Percentiles rank a stretch among this genome's conserved stretches.
phyloP scores from a whole-genome alignment of 805 yeast genomes.

The Barnettozyma siamensis region DNA sequence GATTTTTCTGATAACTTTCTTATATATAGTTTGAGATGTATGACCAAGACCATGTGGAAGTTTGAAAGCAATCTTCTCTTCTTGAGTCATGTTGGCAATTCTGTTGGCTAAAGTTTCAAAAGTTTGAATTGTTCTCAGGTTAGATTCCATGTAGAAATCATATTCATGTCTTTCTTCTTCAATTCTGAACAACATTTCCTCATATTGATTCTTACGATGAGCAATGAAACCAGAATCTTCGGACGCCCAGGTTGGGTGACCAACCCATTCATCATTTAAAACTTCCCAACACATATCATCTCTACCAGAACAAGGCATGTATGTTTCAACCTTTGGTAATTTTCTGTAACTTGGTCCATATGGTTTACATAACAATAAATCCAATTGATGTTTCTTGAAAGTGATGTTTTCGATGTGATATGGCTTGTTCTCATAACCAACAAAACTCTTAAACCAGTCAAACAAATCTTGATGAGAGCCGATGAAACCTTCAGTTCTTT shows the following conservation, averaged over 20 bases:
- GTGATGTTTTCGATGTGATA: constrained; percentile 79
- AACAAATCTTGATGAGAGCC: constrained; percentile 76
- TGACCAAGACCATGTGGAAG: constrained; percentile 93
- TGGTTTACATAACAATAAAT: constrained; percentile 84
- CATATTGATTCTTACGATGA: constrained; percentile 97
- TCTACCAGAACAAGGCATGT: constrained; percentile 96
- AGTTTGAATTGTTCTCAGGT: constrained; percentile 90
- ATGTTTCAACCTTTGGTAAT: constrained; percentile 88
- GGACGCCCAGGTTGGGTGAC: constrained; percentile 99
- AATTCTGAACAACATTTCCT: constrained; percentile 87
- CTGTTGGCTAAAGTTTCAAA: constrained; percentile 92
- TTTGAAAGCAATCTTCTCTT: constrained; percentile 80
- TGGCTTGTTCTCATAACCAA: constrained; percentile 83
- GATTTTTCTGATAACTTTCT: constrained; percentile 85
- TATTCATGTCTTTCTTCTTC: constrained; percentile 98
- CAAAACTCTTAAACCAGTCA: constrained; percentile 89
- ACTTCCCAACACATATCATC: constrained; percentile 99
- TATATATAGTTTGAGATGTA: constrained; percentile 84
- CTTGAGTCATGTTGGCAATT: constrained; percentile 86
- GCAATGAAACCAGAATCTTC: constrained; percentile 98
- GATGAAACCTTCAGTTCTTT: constrained; percentile 77
- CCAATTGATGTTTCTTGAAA: constrained; percentile 87
- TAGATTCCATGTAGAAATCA: constrained; percentile 93
- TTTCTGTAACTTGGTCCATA: constrained; percentile 94
- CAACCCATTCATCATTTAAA: constrained; percentile 97